Evolutionary conservation across 192 early-diverging fungal species (phyloP).

Genomic region (Coemansia sp.): DNA sequence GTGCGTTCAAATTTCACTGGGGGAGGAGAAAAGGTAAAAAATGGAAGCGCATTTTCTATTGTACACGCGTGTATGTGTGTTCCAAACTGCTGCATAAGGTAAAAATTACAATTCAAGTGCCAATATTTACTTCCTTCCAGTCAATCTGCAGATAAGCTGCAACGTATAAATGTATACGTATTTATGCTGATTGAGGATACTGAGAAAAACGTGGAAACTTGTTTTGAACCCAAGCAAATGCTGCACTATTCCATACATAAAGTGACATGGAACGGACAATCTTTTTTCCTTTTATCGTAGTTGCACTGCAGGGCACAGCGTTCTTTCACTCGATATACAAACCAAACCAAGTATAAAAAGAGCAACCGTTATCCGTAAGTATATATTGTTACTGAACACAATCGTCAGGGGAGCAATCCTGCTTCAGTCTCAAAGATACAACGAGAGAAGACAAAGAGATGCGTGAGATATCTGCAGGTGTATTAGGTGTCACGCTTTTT

Average conservation of each 20-base stretch:
- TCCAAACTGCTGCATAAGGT: not conserved
- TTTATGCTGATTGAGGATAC: not conserved
- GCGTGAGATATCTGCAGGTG: constrained; percentile 1
- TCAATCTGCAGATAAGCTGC: not conserved
- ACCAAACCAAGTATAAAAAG: not conserved
- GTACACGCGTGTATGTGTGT: not conserved
- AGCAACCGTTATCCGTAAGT: not conserved
- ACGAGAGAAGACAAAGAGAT: not conserved
- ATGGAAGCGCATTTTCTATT: not conserved
- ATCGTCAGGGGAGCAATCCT: not conserved
- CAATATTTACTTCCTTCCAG: not conserved
- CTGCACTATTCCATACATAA: not conserved
- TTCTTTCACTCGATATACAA: not conserved
- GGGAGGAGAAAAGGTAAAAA: not conserved
- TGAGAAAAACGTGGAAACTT: not conserved
- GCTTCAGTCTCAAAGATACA: not conserved
- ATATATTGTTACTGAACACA: not conserved
- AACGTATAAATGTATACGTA: not conserved
- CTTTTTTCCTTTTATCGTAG: not conserved
- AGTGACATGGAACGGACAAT: too few relatives aligned
- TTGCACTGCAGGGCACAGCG: not conserved
- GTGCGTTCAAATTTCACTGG: not conserved
- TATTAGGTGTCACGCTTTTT: constrained; percentile 2
- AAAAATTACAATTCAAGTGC: not conserved
- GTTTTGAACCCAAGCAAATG: not conserved